Evolutionary conservation across 129 eudicot species (phyloP).

Genomic region (Flaveria bidentis): DNA sequence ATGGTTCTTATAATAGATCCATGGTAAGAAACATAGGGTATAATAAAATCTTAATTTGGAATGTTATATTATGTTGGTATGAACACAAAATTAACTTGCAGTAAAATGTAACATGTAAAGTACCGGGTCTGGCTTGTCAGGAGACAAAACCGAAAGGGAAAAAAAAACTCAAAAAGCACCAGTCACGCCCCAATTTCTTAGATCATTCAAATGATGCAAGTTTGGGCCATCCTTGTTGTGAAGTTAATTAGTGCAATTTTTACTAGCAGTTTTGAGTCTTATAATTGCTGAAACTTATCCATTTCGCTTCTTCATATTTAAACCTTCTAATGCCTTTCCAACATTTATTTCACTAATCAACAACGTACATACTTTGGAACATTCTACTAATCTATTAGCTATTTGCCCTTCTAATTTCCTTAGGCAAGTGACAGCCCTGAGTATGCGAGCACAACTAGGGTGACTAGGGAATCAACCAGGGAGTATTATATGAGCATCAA

Average conservation of each 20-base stretch:
- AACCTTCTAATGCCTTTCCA: neutral
- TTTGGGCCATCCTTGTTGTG: neutral
- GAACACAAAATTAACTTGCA: neutral
- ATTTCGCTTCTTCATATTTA: neutral
- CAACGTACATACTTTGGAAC: conserved; percentile 8
- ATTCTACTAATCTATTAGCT: neutral
- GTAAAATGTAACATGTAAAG: neutral
- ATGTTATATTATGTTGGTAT: neutral
- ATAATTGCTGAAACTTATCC: neutral
- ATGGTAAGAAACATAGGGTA: conserved; percentile 19
- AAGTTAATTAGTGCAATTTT: neutral
- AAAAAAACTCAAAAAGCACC: neutral
- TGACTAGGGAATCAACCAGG: too few relatives aligned
- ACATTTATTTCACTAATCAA: neutral
- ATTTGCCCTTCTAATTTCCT: neutral
- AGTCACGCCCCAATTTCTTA: neutral
- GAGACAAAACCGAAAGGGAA: neutral
- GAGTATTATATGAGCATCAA: too few relatives aligned
- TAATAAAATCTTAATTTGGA: conserved; percentile 5
- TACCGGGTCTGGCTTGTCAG: conserved; percentile 1
- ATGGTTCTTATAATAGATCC: conserved; percentile 4
- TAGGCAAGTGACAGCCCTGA: too few relatives aligned
- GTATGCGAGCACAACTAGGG: neutral
- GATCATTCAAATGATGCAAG: neutral
- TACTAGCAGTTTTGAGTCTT: neutral